Base-by-base conservation (phyloP, 148 eudicot species). In the Fagopyrum esculentum region DNA sequence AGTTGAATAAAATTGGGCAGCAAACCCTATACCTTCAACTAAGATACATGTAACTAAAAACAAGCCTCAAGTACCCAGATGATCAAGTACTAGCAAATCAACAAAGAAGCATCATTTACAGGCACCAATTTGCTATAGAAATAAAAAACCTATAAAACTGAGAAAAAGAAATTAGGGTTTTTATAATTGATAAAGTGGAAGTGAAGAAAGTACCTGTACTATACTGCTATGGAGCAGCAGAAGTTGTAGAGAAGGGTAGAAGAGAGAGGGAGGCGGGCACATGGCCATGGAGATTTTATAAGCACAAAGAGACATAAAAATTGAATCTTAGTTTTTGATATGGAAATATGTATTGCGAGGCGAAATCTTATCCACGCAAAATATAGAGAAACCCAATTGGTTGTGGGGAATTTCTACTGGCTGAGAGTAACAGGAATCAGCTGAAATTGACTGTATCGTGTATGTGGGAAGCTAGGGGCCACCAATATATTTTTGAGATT, bases 301-400 rank as follows among this genome's bases (percentile, higher is more conserved):
- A 44, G 74, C 19, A 57, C 26, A 74, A 68, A 64, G 45, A 30
- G 49, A 78, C 64, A 12, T 61, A 70, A 46, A 35, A 43, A 5
- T 45, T 69, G 50, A 48, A 19, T 69, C 26, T 16, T 12, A 17
- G 69, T 4, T 35, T 26, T 71, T 77, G 77, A 48, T 69, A 29
- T 1, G 22, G 44, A 10, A 82, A 81, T 76, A 81, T 76, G 84
- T 78, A 76, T 68, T 71, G 80, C 81, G 70, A 61, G 54, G 55
- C 73, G 77, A 74, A 84, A 88, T 88, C 93, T 88, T 91, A 89
- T 91, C 97, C 92, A 84, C 94, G 85, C 17, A 82, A 76, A 83
- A 74, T 86, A 15, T 17, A 47, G 15, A 43, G 12, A 56, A 3
- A 71, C 74, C 60, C 75, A 73, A 83, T 80, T 83, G 83, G 81